Base-by-base conservation (phyloP, 306 rosid species). In the Rosa lucieae region DNA sequence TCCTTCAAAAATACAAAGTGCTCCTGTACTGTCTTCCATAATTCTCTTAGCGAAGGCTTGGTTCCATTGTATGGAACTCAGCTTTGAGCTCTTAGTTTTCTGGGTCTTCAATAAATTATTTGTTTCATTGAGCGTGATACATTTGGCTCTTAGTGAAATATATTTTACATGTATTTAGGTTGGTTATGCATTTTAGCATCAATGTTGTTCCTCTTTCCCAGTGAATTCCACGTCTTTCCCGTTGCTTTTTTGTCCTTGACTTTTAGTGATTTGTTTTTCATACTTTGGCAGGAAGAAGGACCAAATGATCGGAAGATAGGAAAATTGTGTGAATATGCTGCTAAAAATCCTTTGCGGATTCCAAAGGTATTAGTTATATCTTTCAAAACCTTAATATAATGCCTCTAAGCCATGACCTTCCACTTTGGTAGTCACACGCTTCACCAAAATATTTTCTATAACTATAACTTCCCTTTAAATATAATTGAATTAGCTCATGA, bases 221-320 rank as follows among this genome's bases (percentile, higher is more conserved):
- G 12, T 48, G 35, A 44, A 44, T 53, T 39, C 8, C 4, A 14
- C 5, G 10, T 67, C 40, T 62, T 59, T 29, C 23, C 61, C 39
- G 5, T 9, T 42, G 44, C 32, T 29, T 17, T 13, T 35, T 11
- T 58, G 2, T 17, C 39, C 37, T 42, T 42, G 18, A 11, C 55
- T 1, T 8, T 48, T 8, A 14, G 8, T 39, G 61, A 67, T 66
- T 74, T 58, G 3, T 81, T 77, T 18, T 61, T 63, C 66, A 59
- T 23, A 74, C 67, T 82, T 73, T 73, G 78, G 78, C 85, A 95
- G 99, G 99, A 91, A 80, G 98, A 96, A 62, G 97, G 88, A 70
- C 88, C 94, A 52, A 93, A 91, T 87, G 99, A 96, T 75, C 88
- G 98, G 79, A 87, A 89, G 86, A 93, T 96, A 70, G 98, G 96